Evolutionary conservation across 2,329 filamentous ascomycete species (phyloP).

Genomic region (Orbilia javanica): DNA sequence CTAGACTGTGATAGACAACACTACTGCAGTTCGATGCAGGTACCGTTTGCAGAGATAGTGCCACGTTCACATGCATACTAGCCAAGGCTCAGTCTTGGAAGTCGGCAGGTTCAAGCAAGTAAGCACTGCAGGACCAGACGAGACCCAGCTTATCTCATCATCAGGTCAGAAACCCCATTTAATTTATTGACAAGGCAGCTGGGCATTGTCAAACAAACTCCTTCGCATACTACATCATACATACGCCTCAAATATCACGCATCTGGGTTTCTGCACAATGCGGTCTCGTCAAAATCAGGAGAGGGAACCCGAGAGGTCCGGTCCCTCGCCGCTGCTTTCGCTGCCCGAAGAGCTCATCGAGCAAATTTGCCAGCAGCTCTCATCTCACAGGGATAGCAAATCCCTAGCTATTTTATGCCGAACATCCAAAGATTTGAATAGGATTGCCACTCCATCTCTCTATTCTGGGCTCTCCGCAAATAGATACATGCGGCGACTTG

Average conservation of each 20-base stretch:
- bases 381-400: background rate
- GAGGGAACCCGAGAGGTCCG: background rate
- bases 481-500: background rate
- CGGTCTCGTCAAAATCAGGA: conserved; percentile 1
- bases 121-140: conserved; percentile 23
- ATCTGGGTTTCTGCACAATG: conserved; percentile 13
- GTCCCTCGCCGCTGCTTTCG: conserved; percentile 1
- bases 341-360: conserved; percentile 51
- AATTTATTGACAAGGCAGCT: conserved; percentile 1
- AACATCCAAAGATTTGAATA: conserved; percentile 30
- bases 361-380: conserved; percentile 19
- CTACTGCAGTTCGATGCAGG: conserved; percentile 41
- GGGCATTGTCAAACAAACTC: conserved; percentile 6
- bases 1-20: background rate
- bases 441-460: conserved; percentile 26
- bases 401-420: conserved; percentile 26
- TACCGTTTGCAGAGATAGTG: conserved; percentile 57
- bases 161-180: conserved; percentile 14
- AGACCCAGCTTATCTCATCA: conserved; percentile 39
- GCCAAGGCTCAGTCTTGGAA: conserved; percentile 10
- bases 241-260: conserved; percentile 12
- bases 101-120: conserved; percentile 3
- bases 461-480: conserved; percentile 10
- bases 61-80: conserved; percentile 49
- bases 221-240: background rate